These are phyloP conservation scores for Aspergillus tamarii DNA, from an alignment of 2,329 filamentous ascomycete genomes.

Conservation along the genomic window DNA sequence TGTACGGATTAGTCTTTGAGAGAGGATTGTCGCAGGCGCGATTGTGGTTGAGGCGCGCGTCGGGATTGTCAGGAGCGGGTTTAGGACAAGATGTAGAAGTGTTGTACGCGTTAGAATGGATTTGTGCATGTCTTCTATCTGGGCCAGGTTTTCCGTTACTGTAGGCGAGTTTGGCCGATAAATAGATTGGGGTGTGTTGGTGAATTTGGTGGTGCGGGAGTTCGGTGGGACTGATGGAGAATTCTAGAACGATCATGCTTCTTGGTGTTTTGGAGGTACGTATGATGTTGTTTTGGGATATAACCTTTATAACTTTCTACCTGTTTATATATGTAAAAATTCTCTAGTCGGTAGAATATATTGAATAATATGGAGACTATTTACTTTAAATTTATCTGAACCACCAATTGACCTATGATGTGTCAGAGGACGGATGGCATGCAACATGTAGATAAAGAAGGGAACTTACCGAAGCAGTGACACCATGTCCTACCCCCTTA, in stretches of 20 bases:
- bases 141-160: not conserved
- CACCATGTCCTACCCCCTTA: conserved; percentile 61
- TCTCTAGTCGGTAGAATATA: not conserved
- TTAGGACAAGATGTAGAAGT: conserved; percentile 29
- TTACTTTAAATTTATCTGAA: conserved; percentile 57
- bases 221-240: conserved; percentile 11
- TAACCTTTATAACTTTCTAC: not conserved
- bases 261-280: not conserved
- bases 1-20: conserved; percentile 19
- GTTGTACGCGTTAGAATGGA: conserved; percentile 31
- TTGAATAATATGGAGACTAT: not conserved
- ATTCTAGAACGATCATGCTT: conserved; percentile 21
- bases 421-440: not conserved
- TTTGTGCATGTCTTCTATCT: conserved; percentile 29
- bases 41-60: conserved; percentile 24
- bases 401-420: conserved; percentile 73
- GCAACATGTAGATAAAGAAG: conserved; percentile 5
- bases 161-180: not conserved
- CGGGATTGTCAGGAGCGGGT: conserved; percentile 20
- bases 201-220: not conserved
- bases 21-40: conserved; percentile 10
- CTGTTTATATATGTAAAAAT: not conserved
- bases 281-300: not conserved
- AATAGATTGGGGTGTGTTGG: not conserved
- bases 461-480: conserved; percentile 60